phyloP scores from a whole-genome alignment of 1,284 basidiomycete genomes.

The Irpex sp. region DNA sequence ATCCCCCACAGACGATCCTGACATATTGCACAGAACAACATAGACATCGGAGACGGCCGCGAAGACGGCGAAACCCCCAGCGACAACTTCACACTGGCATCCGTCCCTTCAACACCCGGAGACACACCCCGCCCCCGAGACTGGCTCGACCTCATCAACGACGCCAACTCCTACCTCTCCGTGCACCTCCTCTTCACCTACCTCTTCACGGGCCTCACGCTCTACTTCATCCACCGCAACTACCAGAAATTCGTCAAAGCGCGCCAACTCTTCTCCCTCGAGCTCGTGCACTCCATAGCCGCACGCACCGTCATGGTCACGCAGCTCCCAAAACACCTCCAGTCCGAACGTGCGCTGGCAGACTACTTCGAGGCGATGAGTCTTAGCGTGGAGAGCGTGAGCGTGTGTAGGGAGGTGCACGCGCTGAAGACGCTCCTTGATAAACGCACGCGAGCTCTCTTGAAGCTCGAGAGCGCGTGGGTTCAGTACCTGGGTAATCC shows the following conservation, averaged over 20 bases:
- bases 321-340: conserved; percentile 78
- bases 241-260: conserved; percentile 90
- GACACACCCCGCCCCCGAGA: conserved; percentile 39
- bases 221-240: conserved; percentile 86
- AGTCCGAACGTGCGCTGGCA: conserved; percentile 81
- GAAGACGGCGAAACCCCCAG: conserved; percentile 45
- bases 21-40: conserved; percentile 54
- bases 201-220: conserved; percentile 83
- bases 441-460: conserved; percentile 72
- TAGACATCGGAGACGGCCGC: conserved; percentile 61
- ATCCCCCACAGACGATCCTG: background rate
- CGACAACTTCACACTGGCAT: conserved; percentile 15
- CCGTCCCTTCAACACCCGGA: conserved; percentile 6
- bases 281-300: conserved; percentile 91
- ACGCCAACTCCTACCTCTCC: conserved; percentile 82
- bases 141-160: conserved; percentile 83
- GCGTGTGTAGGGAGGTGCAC: conserved; percentile 82
- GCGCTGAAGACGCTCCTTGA: conserved; percentile 74
- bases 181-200: conserved; percentile 93
- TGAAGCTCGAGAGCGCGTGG: conserved; percentile 84
- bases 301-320: conserved; percentile 91
- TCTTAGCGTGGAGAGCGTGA: conserved; percentile 84
- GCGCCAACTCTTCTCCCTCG: conserved; percentile 89
- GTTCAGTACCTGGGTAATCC: conserved; percentile 91
- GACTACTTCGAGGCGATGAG: conserved; percentile 92